Evolutionary conservation across 306 rosid species (phyloP), one percentile per base, ranked within the genome.

Genomic region (Cicer arietinum): DNA sequence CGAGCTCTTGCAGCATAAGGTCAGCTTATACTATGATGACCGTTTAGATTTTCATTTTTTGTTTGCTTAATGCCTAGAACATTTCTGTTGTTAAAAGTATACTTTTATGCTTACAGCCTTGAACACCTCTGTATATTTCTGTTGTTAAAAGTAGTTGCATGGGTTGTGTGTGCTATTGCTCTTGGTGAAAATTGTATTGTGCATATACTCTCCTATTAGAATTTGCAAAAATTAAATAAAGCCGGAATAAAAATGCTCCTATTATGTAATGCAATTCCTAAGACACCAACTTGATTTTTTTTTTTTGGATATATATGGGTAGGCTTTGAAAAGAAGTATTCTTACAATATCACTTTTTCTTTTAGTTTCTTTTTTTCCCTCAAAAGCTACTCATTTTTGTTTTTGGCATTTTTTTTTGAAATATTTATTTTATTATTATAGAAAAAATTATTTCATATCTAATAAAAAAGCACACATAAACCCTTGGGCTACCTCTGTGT

Each of bases 1-100:
- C 30, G 90, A 90, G 84, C 93, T 86, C 56, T 72, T 92, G 62
- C 85, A 56, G 67, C 88, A 85, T 69, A 94, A 94, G 97, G 99
- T 94, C 84, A 64, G 77, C 67, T 82, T 68, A 30, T 61, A 57
- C 73, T 45, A 6, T 71, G 73, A 18, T 70, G 62, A 45, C 39
- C 58, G 37, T 75, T 35, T 61, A 52, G 37, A 59, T 43, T 30
- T 6, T 6, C 30, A 53, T 37, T 54, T 62, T 62, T 74, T 22
- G 47, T 47, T 69, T 69, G 41, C 37, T 51, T 75, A 53, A 47
- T 40, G 20, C 48, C 10, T 37, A 45, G 53, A 74, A 67, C 41
- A 57, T 47, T 37, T 66, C 64, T 39, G 7, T 51, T 65, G 46
- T 74, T 67, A 65, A 67, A 54, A 57, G 57, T 58, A 16, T 16